These are phyloP conservation scores for Porodaedalea pini DNA, from an alignment of 1,284 basidiomycete species.

Conservation along the genomic window DNA sequence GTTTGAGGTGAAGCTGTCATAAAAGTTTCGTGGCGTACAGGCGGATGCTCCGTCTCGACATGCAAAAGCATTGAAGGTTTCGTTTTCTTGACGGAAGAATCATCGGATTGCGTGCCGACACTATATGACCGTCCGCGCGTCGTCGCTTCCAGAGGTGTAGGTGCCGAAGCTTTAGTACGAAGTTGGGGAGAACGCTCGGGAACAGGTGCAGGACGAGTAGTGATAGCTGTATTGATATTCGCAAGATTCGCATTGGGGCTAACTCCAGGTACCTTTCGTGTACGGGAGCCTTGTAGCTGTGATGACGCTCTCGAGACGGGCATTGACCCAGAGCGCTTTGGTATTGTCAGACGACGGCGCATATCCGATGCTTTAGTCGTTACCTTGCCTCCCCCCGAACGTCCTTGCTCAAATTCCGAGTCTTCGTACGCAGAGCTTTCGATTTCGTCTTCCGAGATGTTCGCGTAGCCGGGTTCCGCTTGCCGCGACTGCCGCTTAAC, in stretches of 20 bases:
- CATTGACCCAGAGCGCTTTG: conserved; percentile 20
- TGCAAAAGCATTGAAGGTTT: conserved; percentile 4
- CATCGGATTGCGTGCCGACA: conserved; percentile 15
- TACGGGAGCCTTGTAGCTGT: not conserved
- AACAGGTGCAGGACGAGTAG: not conserved
- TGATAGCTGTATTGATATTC: conserved; percentile 13
- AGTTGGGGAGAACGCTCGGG: conserved; percentile 9
- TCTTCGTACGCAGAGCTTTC: conserved; percentile 20
- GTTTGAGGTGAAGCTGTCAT: not conserved
- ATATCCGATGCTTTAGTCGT: not conserved
- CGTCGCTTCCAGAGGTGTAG: conserved; percentile 10
- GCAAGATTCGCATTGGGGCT: not conserved
- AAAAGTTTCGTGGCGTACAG: conserved; percentile 4
- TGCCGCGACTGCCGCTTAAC: conserved; percentile 12
- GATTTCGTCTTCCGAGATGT: conserved; percentile 13
- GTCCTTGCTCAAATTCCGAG: conserved; percentile 18
- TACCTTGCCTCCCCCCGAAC: conserved; percentile 3
- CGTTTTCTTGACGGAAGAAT: conserved; percentile 8
- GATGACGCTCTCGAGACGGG: conserved; percentile 7
- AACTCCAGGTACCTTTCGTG: not conserved
- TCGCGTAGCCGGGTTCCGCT: not conserved
- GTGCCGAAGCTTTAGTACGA: conserved; percentile 14
- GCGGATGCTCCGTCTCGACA: conserved; percentile 13
- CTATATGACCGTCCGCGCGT: conserved; percentile 12
- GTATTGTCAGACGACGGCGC: conserved; percentile 9